Percentiles rank a stretch among this genome's conserved stretches.
Conservation (phyloP, 2,329 filamentous ascomycete species). For the Fusarium sp. region DNA sequence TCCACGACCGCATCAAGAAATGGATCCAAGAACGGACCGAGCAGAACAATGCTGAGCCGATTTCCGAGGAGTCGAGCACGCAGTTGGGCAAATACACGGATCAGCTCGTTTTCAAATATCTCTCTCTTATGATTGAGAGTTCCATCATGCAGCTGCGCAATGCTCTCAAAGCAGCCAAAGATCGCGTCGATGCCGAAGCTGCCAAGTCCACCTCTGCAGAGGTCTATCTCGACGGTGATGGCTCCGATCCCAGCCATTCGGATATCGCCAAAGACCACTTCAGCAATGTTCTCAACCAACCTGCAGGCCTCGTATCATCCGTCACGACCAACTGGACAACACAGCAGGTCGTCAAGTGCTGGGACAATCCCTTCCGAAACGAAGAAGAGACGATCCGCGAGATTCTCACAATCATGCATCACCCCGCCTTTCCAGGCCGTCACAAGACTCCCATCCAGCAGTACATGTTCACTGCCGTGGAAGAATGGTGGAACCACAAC, state of each 20-base stretch:
- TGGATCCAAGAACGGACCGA: constrained; percentile 78
- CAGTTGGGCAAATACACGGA: constrained; percentile 77
- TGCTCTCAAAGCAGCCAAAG: constrained; percentile 67
- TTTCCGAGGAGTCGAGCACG: constrained; percentile 36
- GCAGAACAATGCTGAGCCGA: constrained; percentile 33
- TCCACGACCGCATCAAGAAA: constrained; percentile 56
- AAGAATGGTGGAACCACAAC: constrained; percentile 76
- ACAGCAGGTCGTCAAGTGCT: constrained; percentile 57
- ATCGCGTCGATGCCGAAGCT: constrained; percentile 49
- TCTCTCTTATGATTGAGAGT: constrained; percentile 88
- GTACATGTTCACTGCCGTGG: constrained; percentile 85
- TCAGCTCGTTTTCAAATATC: constrained; percentile 87
- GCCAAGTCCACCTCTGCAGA: constrained; percentile 68
- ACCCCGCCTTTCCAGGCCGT: constrained; percentile 79
- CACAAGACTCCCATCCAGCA: constrained; percentile 79
- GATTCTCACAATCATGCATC: constrained; percentile 83
- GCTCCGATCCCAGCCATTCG: constrained; percentile 80
- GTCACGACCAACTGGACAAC: constrained; percentile 50
- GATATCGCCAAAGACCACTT: constrained; percentile 86
- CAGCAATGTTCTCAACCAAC: constrained; percentile 70
- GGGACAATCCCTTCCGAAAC: constrained; percentile 78
- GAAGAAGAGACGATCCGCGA: constrained; percentile 83
- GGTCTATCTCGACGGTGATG: constrained; percentile 80
- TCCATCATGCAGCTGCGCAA: constrained; percentile 87
- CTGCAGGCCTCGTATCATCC: constrained; percentile 48